These are phyloP conservation scores for Sphaerulina musiva DNA, from an alignment of 2,329 filamentous ascomycete species.

Conservation along the genomic window DNA sequence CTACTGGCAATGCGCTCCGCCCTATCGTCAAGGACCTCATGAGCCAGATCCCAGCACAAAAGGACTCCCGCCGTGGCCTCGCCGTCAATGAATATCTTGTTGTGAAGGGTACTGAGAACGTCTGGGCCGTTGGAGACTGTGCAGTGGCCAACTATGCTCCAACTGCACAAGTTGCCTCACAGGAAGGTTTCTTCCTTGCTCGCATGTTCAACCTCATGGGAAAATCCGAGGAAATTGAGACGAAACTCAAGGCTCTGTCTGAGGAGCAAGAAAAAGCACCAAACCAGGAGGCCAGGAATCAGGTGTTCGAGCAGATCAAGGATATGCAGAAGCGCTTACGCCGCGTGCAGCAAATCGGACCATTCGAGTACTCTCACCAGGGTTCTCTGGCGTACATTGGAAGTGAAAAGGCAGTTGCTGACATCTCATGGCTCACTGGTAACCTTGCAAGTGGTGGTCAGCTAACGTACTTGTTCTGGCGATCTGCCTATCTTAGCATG, in stretches of 20 bases:
- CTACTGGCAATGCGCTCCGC: slow-evolving; percentile 90
- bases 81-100: slow-evolving; percentile 98
- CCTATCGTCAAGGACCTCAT: slow-evolving; percentile 88
- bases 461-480: slow-evolving; percentile 97
- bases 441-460: slow-evolving; percentile 85
- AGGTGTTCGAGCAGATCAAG: slow-evolving; percentile 70
- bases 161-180: slow-evolving; percentile 90
- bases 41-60: slow-evolving; percentile 84
- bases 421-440: slow-evolving; percentile 94
- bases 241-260: slow-evolving; percentile 64
- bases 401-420: slow-evolving; percentile 93
- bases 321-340: slow-evolving; percentile 77
- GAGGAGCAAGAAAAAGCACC: slow-evolving; percentile 57
- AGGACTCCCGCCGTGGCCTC: slow-evolving; percentile 87
- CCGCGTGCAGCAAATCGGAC: slow-evolving; percentile 87
- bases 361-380: slow-evolving; percentile 98
- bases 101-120: slow-evolving; percentile 91
- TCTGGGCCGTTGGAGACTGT: slow-evolving; percentile 97
- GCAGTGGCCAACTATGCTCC: slow-evolving; percentile 96
- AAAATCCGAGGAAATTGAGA: slow-evolving; percentile 78
- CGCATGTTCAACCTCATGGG: slow-evolving; percentile 99
- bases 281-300: slow-evolving; percentile 52
- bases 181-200: slow-evolving; percentile 92
- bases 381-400: slow-evolving; percentile 96
- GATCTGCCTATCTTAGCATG: slow-evolving; percentile 97